Evolutionary conservation across 495 filamentous ascomycete species (phyloP).

Genomic region (Podospora sp.): DNA sequence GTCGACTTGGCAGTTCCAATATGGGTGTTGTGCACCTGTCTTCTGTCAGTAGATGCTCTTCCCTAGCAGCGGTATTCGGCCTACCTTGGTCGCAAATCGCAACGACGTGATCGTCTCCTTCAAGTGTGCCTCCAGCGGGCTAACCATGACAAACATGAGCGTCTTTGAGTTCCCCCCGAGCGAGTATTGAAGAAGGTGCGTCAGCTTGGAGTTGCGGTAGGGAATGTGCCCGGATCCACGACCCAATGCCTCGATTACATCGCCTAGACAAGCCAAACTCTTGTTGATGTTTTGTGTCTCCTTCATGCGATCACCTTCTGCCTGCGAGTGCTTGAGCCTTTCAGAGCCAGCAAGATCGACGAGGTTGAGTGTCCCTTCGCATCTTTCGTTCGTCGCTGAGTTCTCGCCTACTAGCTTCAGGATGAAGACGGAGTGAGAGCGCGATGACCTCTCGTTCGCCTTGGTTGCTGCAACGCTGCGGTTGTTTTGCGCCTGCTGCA

Average conservation of each 20-base stretch:
- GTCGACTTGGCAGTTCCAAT: conserved; percentile 84
- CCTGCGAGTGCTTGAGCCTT: conserved; percentile 79
- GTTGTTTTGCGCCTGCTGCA: conserved; percentile 77
- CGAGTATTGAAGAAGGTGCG: conserved; percentile 93
- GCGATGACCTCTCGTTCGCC: conserved; percentile 90
- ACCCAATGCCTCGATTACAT: conserved; percentile 90
- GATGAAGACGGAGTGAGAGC: conserved; percentile 96
- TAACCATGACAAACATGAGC: conserved; percentile 99
- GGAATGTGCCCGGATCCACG: conserved; percentile 87
- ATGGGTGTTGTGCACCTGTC: conserved; percentile 77
- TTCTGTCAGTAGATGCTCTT: conserved; percentile 1
- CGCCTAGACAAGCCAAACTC: conserved; percentile 86
- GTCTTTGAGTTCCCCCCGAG: conserved; percentile 95
- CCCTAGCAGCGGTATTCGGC: conserved; percentile 15
- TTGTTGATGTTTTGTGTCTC: conserved; percentile 99
- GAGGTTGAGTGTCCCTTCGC: conserved; percentile 92
- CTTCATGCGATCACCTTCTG: conserved; percentile 80
- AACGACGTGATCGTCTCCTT: conserved; percentile 93
- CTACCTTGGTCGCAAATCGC: conserved; percentile 91
- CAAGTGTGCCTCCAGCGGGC: conserved; percentile 86
- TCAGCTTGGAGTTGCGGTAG: conserved; percentile 95
- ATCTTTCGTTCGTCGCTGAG: conserved; percentile 75
- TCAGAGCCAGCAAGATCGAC: conserved; percentile 96
- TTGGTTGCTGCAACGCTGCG: conserved; percentile 93
- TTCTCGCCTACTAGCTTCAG: conserved; percentile 85